phyloP scores from a whole-genome alignment of 2,329 filamentous ascomycete species.

The Elsinoe ampelina region DNA sequence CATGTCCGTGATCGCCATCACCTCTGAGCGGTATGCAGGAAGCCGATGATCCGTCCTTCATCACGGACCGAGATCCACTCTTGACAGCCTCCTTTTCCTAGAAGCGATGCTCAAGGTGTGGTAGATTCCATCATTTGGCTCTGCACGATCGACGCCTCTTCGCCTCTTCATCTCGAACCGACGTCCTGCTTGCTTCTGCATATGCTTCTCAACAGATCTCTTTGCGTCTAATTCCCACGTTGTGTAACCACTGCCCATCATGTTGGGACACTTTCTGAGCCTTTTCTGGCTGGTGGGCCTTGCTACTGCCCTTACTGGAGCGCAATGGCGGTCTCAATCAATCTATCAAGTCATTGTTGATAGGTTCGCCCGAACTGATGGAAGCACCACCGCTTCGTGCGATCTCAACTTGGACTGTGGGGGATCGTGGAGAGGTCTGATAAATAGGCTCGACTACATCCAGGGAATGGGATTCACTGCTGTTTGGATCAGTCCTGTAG shows the following conservation, averaged over 20 bases:
- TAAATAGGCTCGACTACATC: slow-evolving; percentile 54
- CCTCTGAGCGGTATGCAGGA: neutral
- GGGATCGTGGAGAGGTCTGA: slow-evolving; percentile 52
- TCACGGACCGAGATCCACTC: slow-evolving; percentile 6
- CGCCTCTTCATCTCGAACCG: neutral
- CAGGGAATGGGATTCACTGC: slow-evolving; percentile 52
- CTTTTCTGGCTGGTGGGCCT: slow-evolving; percentile 6
- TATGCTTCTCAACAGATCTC: slow-evolving; percentile 4
- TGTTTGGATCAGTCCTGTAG: slow-evolving; percentile 16
- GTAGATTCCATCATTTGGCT: neutral
- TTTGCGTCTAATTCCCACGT: neutral
- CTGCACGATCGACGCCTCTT: neutral
- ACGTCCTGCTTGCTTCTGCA: neutral
- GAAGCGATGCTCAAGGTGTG: neutral
- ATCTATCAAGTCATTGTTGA: slow-evolving; percentile 39
- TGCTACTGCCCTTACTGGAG: slow-evolving; percentile 15
- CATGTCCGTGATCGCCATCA: neutral
- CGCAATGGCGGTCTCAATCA: slow-evolving; percentile 31
- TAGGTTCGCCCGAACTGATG: slow-evolving; percentile 32
- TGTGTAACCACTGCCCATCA: neutral
- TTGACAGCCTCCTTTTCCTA: neutral
- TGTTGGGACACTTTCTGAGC: slow-evolving; percentile 4
- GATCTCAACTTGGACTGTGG: slow-evolving; percentile 45
- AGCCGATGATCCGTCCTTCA: neutral
- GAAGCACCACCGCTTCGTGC: slow-evolving; percentile 32